Evolutionary conservation across 2,329 filamentous ascomycete genomes (phyloP), one percentile per base, ranked within the genome.

Genomic region (Thermothelomyces thermophilus): DNA sequence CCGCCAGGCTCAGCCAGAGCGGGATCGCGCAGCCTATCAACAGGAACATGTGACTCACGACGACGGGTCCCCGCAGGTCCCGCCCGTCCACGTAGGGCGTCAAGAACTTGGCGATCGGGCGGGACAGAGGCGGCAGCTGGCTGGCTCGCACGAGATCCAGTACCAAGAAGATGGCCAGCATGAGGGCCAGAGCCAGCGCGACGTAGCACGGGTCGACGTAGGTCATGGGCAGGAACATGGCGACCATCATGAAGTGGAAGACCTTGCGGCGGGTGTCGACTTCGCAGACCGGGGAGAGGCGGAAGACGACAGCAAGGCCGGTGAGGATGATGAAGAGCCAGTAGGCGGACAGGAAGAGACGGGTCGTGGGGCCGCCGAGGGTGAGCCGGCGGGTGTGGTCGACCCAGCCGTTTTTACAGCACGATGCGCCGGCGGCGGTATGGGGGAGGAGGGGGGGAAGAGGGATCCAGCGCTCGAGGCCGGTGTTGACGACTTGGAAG

Each of bases 241-340:
- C 82, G 7, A 97, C 91, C 86, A 97, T 97, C 77, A 91, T 95
- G 59, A 94, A 94, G 67, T 98, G 93, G 66, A 98, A 98, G 20
- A 97, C 87, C 68, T 98, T 98, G 44, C 93, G 83, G 43, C 93
- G 81, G 1, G 93, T 98, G 68, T 98, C 93, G 41, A 98, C 91
- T 68, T 96, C 90, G 58, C 87, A 90, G 43, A 87, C 73, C 3
- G 82, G 73, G 35, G 85, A 87, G 33, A 95, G 77, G 36, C 76
- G 80, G 46, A 93, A 80, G 7, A 96, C 87, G 3, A 87, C 74
- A 9, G 82, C 70, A 31, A 97, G 75, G 1, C 91, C 93, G 1
- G 81, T 64, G 14, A 79, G 64, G 14, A 97, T 76, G 48, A 94
- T 80, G 3, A 68, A 58, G 1, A 83, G 57, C 74, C 85, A 97